These are phyloP conservation scores for Plectosphaerella cucumerina DNA, from an alignment of 2,329 filamentous ascomycete genomes.

Conservation along the genomic window DNA sequence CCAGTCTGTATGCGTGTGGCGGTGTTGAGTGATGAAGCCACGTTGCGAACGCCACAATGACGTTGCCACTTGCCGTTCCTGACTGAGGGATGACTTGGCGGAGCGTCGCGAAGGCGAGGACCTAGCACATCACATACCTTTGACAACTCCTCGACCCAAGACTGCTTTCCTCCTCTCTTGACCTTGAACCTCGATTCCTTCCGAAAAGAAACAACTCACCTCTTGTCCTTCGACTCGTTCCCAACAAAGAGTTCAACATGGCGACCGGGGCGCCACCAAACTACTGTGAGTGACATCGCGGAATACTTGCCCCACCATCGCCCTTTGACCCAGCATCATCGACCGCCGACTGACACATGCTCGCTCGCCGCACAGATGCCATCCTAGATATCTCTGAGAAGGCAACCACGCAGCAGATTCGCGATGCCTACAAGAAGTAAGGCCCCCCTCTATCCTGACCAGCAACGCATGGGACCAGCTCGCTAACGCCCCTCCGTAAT, in stretches of 20 bases:
- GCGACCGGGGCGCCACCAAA: conserved; percentile 42
- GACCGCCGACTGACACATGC: conserved; percentile 5
- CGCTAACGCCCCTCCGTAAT: conserved; percentile 12
- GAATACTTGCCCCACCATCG: conserved; percentile 8
- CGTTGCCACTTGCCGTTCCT: conserved; percentile 22
- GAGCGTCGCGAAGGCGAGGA: no score
- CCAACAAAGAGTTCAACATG: conserved; percentile 2
- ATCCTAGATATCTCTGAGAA: conserved; percentile 69
- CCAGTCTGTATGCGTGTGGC: conserved; percentile 2
- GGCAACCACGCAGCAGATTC: conserved; percentile 78
- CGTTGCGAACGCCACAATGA: conserved; percentile 36
- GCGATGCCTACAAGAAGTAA: conserved; percentile 90
- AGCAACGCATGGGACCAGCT: not conserved
- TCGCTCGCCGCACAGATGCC: conserved; percentile 50
- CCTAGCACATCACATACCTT: no score
- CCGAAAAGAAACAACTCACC: no score
- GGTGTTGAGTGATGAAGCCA: conserved; percentile 16
- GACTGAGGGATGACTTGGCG: not conserved
- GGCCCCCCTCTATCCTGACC: not conserved
- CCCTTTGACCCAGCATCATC: conserved; percentile 3
- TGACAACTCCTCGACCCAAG: no score
- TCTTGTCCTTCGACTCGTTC: no score
- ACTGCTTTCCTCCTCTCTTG: no score
- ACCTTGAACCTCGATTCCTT: no score
- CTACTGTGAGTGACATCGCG: conserved; percentile 45